Base-by-base conservation (phyloP, 306 rosid genomes). In the Prunus armeniaca region DNA sequence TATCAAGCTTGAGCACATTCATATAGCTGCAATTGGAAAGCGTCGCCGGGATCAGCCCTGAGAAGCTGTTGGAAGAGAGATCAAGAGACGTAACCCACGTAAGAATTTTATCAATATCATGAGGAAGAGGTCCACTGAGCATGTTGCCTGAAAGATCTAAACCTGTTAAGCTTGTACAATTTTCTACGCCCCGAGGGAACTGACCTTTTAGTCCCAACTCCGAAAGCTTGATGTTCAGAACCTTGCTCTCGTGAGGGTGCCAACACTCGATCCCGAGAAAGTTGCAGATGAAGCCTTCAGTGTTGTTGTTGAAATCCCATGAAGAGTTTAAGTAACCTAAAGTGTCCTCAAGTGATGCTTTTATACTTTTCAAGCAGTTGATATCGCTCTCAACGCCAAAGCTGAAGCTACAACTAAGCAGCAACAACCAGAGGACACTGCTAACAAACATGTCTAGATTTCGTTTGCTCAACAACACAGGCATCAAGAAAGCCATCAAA, bases 201-300 rank as follows among this genome's bases (percentile, higher is more conserved):
- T 62, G 77, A 24, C 97, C 98, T 79, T 81, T 86, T 55, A 93
- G 97, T 62, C 97, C 97, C 90, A 86, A 84, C 62, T 84, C 87
- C 0, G 90, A 80, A 66, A 93, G 82, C 62, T 55, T 77, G 54
- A 93, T 85, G 64, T 89, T 93, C 38, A 91, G 64, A 55, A 93
- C 97, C 73, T 45, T 87, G 76, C 87, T 88, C 84, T 93, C 98
- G 62, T 87, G 88, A 72, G 94, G 93, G 82, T 93, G 96, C 98
- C 98, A 93, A 82, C 98, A 93, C 52, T 91, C 88, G 11, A 93
- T 77, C 60, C 98, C 98, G 11, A 30, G 69, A 76, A 93, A 93
- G 80, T 62, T 85, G 71, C 98, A 91, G 50, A 89, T 89, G 71
- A 45, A 84, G 11, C 98, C 98, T 83, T 90, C 95, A 2, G 96